Evolutionary conservation across 2,329 filamentous ascomycete genomes (phyloP), one percentile per base, ranked within the genome.

Genomic region (Ambrosiella xylebori): DNA sequence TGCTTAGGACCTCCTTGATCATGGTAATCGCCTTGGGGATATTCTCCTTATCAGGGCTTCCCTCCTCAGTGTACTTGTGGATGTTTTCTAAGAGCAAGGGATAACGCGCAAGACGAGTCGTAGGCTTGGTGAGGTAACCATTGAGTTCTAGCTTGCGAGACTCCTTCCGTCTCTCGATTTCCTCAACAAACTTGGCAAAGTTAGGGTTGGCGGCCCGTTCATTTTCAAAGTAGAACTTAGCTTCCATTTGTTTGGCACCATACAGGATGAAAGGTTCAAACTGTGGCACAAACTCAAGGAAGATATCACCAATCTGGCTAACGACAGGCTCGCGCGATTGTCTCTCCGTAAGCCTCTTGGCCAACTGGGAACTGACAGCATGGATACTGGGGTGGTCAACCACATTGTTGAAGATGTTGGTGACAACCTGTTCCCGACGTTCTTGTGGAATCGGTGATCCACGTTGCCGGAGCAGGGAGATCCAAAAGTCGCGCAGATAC

Each of bases 401-500:
- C 64, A 93, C 91, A 68, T 98, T 97, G 64, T 86, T 89, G 70
- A 98, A 98, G 45, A 98, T 95, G 0, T 85, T 94, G 64, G 87
- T 83, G 59, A 98, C 91, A 62, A 95, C 94, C 66, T 86, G 87
- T 63, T 96, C 91, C 61, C 89, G 82, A 60, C 88, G 82, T 61
- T 88, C 82, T 63, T 93, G 82, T 4, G 93, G 91, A 62, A 98
- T 94, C 0, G 90, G 91, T 3, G 91, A 96, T 13, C 79, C 78
- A 62, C 85, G 83, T 36, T 85, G 86, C 54, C 89, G 82, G 59
- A 98, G 73, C 8, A 93, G 93, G 64, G 93, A 80, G 73, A 98
- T 95, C 93, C 93, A 98, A 75, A 97, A 98, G 73, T 98, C 93
- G 61, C 93, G 82, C 37, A 98, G 76, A 67, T 98, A 98, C 70